Evolutionary conservation across 1,284 basidiomycete species (phyloP).

Genomic region (Microbotryomycetes sp.): DNA sequence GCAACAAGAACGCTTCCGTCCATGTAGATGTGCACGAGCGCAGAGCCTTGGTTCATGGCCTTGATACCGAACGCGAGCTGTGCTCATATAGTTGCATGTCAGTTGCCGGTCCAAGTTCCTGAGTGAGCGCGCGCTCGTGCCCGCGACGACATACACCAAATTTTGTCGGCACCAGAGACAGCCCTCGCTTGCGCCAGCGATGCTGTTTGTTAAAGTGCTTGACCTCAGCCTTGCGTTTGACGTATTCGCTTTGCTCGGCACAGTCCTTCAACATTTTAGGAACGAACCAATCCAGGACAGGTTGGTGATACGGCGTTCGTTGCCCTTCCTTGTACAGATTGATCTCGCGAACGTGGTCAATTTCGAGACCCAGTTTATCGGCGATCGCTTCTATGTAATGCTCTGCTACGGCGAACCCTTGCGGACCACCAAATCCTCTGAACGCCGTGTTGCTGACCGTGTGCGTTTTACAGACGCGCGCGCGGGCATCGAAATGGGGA

Average conservation of each 20-base stretch:
- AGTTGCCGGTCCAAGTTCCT: too few relatives aligned
- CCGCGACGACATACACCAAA: slow-evolving; percentile 38
- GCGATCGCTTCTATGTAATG: slow-evolving; percentile 39
- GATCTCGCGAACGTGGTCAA: slow-evolving; percentile 39
- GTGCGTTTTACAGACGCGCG: slow-evolving; percentile 40
- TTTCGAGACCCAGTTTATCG: slow-evolving; percentile 35
- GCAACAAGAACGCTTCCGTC: slow-evolving; percentile 37
- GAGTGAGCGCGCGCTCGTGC: not conserved
- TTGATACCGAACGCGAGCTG: slow-evolving; percentile 29
- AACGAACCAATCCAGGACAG: slow-evolving; percentile 41
- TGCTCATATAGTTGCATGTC: too few relatives aligned
- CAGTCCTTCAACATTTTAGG: slow-evolving; percentile 37
- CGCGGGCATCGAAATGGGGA: slow-evolving; percentile 38
- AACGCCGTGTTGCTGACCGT: slow-evolving; percentile 43
- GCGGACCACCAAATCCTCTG: slow-evolving; percentile 42
- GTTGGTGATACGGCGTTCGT: slow-evolving; percentile 40
- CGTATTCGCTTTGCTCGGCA: slow-evolving; percentile 34
- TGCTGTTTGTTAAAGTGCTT: slow-evolving; percentile 39
- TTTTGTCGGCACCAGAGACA: slow-evolving; percentile 39
- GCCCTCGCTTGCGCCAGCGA: slow-evolving; percentile 40
- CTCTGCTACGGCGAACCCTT: slow-evolving; percentile 41
- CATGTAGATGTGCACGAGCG: slow-evolving; percentile 40
- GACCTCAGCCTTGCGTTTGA: slow-evolving; percentile 34
- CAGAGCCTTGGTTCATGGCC: slow-evolving; percentile 40
- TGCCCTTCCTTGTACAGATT: slow-evolving; percentile 41